These are phyloP conservation scores for Geranium rotundifolium DNA, from an alignment of 345 rosid genomes.

Conservation along the genomic window DNA sequence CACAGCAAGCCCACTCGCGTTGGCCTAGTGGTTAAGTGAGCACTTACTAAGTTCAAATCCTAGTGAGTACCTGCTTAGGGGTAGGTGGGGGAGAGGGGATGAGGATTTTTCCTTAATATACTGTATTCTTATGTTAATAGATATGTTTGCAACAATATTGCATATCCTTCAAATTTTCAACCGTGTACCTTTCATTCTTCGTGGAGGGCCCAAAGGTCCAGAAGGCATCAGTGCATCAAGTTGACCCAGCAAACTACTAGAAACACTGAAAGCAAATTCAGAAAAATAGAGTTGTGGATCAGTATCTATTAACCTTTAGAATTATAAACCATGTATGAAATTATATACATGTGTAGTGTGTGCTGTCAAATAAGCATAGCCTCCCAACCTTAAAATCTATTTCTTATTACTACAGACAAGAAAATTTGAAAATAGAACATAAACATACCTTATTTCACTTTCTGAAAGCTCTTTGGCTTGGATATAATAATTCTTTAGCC, in stretches of 20 bases:
- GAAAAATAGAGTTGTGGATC: constrained; percentile 3
- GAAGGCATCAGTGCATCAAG: constrained; percentile 63
- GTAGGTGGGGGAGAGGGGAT: too few species aligned
- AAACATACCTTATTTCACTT: constrained; percentile 60
- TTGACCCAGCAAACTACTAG: constrained; percentile 42
- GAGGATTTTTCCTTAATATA: too few species aligned
- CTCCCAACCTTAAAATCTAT: neutral
- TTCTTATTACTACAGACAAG: neutral
- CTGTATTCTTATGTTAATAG: too few species aligned
- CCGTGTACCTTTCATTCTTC: constrained; percentile 61
- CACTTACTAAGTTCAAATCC: too few species aligned
- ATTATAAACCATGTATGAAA: too few species aligned
- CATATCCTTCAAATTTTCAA: constrained; percentile 1
- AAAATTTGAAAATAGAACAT: neutral
- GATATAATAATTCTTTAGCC: constrained; percentile 45
- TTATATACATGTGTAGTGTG: too few species aligned
- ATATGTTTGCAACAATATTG: neutral
- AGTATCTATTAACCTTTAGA: neutral
- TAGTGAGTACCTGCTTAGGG: too few species aligned
- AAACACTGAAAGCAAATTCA: constrained; percentile 35
- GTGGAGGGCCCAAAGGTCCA: constrained; percentile 66
- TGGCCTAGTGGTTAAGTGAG: too few species aligned
- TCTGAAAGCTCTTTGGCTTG: constrained; percentile 86
- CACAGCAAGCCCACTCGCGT: neutral
- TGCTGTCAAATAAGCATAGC: neutral